Percentiles rank a stretch among this genome's conserved stretches.
phyloP scores from a whole-genome alignment of 1,139 yeast genomes.

The Debaryomyces robertsiae region DNA sequence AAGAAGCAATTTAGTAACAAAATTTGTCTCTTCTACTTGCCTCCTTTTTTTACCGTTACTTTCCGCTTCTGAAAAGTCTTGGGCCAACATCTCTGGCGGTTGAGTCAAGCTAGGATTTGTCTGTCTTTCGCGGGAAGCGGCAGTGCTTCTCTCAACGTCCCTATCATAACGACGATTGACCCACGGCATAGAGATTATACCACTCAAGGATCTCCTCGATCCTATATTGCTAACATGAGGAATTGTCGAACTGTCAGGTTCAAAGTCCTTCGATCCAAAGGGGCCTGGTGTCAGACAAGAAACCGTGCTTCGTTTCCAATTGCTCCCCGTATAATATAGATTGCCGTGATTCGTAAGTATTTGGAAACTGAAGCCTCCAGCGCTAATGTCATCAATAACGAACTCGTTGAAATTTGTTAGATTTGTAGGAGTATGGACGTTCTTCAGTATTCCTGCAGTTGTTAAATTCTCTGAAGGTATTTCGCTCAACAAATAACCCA shows the following conservation, averaged over 20 bases:
- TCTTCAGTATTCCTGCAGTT: constrained; percentile 28
- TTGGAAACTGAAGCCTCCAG: constrained; percentile 72
- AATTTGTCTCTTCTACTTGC: constrained; percentile 29
- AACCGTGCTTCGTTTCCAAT: constrained; percentile 43
- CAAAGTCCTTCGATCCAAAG: constrained; percentile 18
- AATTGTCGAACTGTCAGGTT: constrained; percentile 13
- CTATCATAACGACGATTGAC: constrained; percentile 13
- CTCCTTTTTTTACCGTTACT: constrained; percentile 2
- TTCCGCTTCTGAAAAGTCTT: constrained; percentile 10
- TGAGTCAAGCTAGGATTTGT: constrained; percentile 23
- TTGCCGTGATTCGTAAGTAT: constrained; percentile 57
- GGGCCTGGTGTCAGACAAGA: constrained; percentile 27
- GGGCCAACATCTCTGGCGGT: constrained; percentile 25
- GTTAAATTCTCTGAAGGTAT: constrained; percentile 33
- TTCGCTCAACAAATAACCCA: constrained; percentile 51
- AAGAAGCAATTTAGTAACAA: constrained; percentile 30
- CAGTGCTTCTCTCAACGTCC: constrained; percentile 3
- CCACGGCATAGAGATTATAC: constrained; percentile 12
- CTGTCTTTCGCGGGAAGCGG: constrained; percentile 9
- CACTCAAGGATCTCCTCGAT: constrained; percentile 18
- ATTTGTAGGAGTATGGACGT: constrained; percentile 47
- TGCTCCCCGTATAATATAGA: constrained; percentile 54
- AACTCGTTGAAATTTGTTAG: constrained; percentile 34
- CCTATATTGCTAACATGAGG: constrained; percentile 15
- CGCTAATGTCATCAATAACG: constrained; percentile 55